phyloP scores from a whole-genome alignment of 129 eudicot species.

The Flaveria robusta region DNA sequence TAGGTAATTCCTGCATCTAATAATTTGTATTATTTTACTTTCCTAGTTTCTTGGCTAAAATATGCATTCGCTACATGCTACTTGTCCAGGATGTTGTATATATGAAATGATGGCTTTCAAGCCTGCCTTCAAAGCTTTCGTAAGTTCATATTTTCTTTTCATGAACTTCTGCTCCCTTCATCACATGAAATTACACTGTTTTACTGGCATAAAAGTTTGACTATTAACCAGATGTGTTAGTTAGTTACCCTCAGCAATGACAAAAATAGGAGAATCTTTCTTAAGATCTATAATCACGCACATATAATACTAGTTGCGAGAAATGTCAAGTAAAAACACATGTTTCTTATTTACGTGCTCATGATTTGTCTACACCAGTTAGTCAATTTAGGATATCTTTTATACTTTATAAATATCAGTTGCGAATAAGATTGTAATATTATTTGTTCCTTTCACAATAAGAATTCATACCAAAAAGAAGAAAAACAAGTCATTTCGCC shows the following conservation, averaged over 20 bases:
- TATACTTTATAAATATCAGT: not conserved
- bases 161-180: slow-evolving; percentile 3
- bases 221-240: slow-evolving; percentile 14
- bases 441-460: not conserved
- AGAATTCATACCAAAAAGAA: not conserved
- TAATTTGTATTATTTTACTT: not conserved
- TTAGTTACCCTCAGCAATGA: not conserved
- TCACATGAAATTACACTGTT: slow-evolving; percentile 14
- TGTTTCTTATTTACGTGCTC: not conserved
- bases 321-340: not conserved
- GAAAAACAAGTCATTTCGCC: not conserved
- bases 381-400: not conserved
- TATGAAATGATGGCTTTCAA: slow-evolving; percentile 93
- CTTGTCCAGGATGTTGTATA: slow-evolving; percentile 81
- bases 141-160: slow-evolving; percentile 43
- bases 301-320: not conserved
- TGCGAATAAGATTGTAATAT: not conserved
- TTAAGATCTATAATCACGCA: not conserved
- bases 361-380: slow-evolving; percentile 5
- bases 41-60: not conserved
- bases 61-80: slow-evolving; percentile 18
- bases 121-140: slow-evolving; percentile 98
- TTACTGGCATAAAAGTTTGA: slow-evolving; percentile 7
- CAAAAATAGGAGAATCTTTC: slow-evolving; percentile 6
- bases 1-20: slow-evolving; percentile 53